Evolutionary conservation across 2,329 filamentous ascomycete species (phyloP), one percentile per base, ranked within the genome.

Genomic region (Diplodia sapinea): DNA sequence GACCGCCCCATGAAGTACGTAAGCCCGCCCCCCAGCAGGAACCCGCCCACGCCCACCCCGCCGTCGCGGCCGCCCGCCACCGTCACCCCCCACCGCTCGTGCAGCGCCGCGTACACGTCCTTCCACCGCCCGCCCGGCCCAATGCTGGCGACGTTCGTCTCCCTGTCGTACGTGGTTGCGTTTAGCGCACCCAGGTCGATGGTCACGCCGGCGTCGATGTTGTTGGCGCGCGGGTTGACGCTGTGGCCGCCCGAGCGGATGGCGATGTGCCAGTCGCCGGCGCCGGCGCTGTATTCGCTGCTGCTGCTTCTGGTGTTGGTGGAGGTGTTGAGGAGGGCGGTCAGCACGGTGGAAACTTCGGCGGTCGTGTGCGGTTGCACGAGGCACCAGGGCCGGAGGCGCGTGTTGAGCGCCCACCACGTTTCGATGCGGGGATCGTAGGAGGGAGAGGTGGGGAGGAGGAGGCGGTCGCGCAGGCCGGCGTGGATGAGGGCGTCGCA

Each of bases 201-300:
- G 2, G 73, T 75, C 5, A 75, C 72, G 43, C 73, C 73, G n/a
- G 69, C 70, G 5, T 73, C 70, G 31, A 75, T 74, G 43, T 75
- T 75, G 11, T 72, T 72, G 33, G 71, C 66, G 13, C 72, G 72
- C 12, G 69, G 31, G 31, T 8, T 71, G 11, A 68, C 65, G 9
- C 73, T 74, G 50, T 75, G 73, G 1, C 74, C 72, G 23, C 68
- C 63, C 11, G 29, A 20, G 26, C 49, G 61, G 4, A 64, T 20
- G 11, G 61, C 61, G 26, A 64, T 51, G 9, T 64, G 61, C 23
- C 61, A 54, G 15, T 54, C 51, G 23, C 51, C 51, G 15, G 51
- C 51, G 7, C 51, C 51, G 1, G 15, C 26, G 23, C 23, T 26
- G 23, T 26, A 26, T 26, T 26, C 3, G 23, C 23, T 23, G 23